These are phyloP conservation scores for Amylocystis lapponica DNA, from an alignment of 768 basidiomycete species.

Conservation along the genomic window DNA sequence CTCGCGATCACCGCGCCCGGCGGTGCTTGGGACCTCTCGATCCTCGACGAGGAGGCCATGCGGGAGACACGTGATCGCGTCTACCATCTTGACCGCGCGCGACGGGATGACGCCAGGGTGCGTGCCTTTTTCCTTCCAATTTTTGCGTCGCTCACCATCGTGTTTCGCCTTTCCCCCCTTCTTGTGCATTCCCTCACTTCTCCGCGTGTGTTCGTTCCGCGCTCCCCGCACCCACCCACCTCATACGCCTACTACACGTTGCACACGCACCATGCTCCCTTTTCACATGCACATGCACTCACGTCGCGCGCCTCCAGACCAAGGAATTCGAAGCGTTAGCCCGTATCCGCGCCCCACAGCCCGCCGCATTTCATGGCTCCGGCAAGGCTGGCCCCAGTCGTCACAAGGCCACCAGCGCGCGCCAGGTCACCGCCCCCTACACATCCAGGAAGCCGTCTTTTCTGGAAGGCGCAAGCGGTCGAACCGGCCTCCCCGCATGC, in stretches of 20 bases:
- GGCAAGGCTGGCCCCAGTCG: not conserved
- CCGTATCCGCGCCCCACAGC: too few relatives aligned
- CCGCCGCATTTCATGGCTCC: too few relatives aligned
- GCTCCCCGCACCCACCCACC: too few relatives aligned
- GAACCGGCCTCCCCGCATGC: not conserved
- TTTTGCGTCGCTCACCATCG: too few relatives aligned
- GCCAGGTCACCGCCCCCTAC: not conserved
- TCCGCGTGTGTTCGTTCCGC: too few relatives aligned
- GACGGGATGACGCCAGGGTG: not conserved
- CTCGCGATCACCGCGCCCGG: not conserved
- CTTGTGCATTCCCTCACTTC: too few relatives aligned
- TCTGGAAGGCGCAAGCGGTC: not conserved
- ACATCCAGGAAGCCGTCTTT: not conserved
- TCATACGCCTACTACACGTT: not conserved
- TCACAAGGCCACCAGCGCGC: not conserved
- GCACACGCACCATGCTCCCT: not conserved
- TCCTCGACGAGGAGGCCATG: not conserved
- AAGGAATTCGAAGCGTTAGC: too few relatives aligned
- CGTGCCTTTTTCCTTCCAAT: too few relatives aligned
- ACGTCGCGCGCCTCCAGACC: too few relatives aligned
- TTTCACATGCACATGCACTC: not conserved
- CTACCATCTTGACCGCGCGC: not conserved
- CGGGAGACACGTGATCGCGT: not conserved
- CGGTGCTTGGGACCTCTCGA: not conserved
- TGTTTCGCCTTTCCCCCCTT: too few relatives aligned